phyloP scores from a whole-genome alignment of 805 yeast species.

The Metschnikowia vanudenii region DNA sequence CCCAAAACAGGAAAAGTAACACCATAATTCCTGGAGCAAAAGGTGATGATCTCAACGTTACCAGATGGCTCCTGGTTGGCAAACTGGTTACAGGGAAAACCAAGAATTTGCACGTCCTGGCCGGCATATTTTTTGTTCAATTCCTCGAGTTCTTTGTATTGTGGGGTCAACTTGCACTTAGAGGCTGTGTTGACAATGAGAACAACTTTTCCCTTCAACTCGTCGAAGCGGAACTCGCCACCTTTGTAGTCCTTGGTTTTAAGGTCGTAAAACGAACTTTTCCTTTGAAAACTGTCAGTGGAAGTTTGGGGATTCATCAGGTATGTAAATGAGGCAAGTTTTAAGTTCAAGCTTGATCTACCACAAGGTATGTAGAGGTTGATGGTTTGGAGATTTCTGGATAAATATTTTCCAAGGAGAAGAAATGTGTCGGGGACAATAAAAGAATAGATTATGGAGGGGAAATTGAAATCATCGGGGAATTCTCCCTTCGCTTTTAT shows the following conservation, averaged over 20 bases:
- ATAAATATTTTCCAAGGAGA: too few species aligned
- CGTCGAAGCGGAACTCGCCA: constrained; percentile 54
- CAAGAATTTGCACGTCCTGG: constrained; percentile 37
- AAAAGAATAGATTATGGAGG: too few species aligned
- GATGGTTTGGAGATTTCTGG: too few species aligned
- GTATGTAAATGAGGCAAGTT: too few species aligned
- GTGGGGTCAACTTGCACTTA: constrained; percentile 52
- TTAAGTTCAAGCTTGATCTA: too few species aligned
- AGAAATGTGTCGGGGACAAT: too few species aligned
- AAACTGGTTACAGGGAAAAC: constrained; percentile 48
- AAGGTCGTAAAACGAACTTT: constrained; percentile 60
- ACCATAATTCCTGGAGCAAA: constrained; percentile 81
- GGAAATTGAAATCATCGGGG: too few species aligned
- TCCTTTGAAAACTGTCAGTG: too few species aligned
- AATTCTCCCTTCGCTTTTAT: too few species aligned
- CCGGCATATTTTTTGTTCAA: constrained; percentile 40
- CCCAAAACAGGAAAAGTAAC: constrained; percentile 86
- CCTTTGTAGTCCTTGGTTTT: constrained; percentile 60
- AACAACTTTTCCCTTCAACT: constrained; percentile 77
- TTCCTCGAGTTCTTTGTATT: constrained; percentile 42
- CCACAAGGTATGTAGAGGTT: too few species aligned
- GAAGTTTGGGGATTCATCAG: too few species aligned
- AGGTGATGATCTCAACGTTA: constrained; percentile 62
- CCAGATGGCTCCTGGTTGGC: constrained; percentile 43
- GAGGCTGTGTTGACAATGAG: constrained; percentile 88